phyloP scores from a whole-genome alignment of 2,329 filamentous ascomycete genomes.

The Tolypocladium amazonense region DNA sequence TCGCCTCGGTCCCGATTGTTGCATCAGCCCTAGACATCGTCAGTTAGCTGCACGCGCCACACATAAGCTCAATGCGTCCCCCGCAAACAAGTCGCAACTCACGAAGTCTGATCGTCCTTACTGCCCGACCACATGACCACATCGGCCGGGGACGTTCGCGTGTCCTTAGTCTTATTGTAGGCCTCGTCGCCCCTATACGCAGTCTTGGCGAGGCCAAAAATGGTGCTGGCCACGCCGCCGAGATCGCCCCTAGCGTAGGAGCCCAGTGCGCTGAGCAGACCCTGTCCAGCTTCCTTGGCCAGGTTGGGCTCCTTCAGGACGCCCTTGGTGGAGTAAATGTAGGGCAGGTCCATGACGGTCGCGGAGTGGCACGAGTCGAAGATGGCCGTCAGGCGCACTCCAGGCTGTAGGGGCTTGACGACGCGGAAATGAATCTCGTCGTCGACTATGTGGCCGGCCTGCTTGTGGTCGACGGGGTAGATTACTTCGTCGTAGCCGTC shows the following conservation, averaged over 20 bases:
- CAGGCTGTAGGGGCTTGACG: constrained; percentile 66
- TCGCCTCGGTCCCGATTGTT: constrained; percentile 77
- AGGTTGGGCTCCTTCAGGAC: constrained; percentile 73
- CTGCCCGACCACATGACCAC: constrained; percentile 97
- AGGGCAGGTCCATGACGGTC: constrained; percentile 66
- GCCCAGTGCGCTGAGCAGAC: constrained; percentile 60
- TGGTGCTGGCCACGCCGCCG: constrained; percentile 64
- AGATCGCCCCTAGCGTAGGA: constrained; percentile 80
- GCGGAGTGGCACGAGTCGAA: constrained; percentile 77
- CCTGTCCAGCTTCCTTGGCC: constrained; percentile 67
- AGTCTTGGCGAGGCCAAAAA: constrained; percentile 82
- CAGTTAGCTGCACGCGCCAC: background rate
- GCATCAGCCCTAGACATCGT: constrained; percentile 62
- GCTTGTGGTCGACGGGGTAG: constrained; percentile 64
- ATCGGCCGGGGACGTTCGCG: constrained; percentile 88
- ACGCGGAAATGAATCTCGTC: constrained; percentile 71
- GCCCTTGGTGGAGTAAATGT: constrained; percentile 72
- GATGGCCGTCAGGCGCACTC: constrained; percentile 75
- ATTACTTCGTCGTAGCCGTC: constrained; percentile 72
- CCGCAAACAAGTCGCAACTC: background rate
- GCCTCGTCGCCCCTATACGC: constrained; percentile 70
- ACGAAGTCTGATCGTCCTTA: constrained; percentile 88
- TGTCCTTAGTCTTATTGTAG: constrained; percentile 70
- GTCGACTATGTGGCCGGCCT: constrained; percentile 63
- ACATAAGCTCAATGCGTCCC: background rate